Percentiles rank a stretch among this genome's conserved stretches.
Evolutionary conservation across 2,329 filamentous ascomycete genomes (phyloP).

Genomic region (Ciborinia camelliae): DNA sequence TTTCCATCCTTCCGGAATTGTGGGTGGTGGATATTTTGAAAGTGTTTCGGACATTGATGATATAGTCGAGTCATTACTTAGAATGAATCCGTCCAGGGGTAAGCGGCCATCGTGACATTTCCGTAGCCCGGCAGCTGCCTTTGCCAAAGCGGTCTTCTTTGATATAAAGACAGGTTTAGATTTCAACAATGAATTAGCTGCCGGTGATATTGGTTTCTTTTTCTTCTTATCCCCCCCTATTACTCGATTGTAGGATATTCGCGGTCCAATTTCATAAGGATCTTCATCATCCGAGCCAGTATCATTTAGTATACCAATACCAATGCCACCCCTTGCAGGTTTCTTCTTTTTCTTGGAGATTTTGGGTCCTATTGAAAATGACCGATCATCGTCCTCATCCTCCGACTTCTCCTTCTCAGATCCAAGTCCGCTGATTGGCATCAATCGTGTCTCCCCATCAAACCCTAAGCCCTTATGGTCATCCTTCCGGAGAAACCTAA

Average conservation of each 20-base stretch:
- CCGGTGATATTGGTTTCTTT: slow-evolving; percentile 56
- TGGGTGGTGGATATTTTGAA: slow-evolving; percentile 58
- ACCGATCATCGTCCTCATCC: slow-evolving; percentile 45
- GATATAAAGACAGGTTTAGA: slow-evolving; percentile 73
- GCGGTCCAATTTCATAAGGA: slow-evolving; percentile 86
- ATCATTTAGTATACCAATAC: slow-evolving; percentile 86
- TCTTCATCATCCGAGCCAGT: slow-evolving; percentile 94
- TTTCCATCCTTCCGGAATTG: slow-evolving; percentile 71
- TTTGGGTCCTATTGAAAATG: slow-evolving; percentile 25
- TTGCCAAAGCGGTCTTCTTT: slow-evolving; percentile 53
- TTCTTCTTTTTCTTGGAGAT: slow-evolving; percentile 48
- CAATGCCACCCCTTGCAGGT: slow-evolving; percentile 64
- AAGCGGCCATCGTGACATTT: slow-evolving; percentile 81
- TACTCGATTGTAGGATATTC: slow-evolving; percentile 79
- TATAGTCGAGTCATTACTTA: slow-evolving; percentile 54
- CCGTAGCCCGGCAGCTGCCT: slow-evolving; percentile 47
- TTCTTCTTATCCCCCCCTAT: slow-evolving; percentile 82
- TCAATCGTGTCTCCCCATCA: slow-evolving; percentile 54
- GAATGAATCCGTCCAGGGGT: slow-evolving; percentile 75
- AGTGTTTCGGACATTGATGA: slow-evolving; percentile 44
- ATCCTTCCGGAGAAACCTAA: slow-evolving; percentile 61
- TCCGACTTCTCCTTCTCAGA: slow-evolving; percentile 40
- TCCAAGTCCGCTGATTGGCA: slow-evolving; percentile 34
- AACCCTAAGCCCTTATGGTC: slow-evolving; percentile 71
- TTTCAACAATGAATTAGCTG: slow-evolving; percentile 61